Base-by-base conservation (phyloP, 768 basidiomycete species). In the Epithele typhae region DNA sequence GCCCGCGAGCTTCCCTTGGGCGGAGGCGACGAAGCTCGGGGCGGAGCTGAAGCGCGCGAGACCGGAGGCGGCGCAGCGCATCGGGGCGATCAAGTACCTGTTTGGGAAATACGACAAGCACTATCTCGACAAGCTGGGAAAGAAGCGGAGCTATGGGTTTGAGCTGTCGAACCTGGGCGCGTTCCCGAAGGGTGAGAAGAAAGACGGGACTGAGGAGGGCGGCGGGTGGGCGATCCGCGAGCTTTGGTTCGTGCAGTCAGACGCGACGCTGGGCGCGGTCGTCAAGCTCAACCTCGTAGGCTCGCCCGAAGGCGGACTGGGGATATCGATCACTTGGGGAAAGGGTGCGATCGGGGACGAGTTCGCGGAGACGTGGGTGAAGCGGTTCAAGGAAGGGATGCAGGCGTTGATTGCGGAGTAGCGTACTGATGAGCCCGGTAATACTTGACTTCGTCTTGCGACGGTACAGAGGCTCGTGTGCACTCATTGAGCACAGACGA, bases 161-260 rank as follows among this genome's bases (percentile, higher is more conserved):
- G 67, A 68, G 52, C 38, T 73, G n/a, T 73, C 71, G 21, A 74
- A 74, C 51, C 42, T 68, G 14, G 71, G 71, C 12, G 54, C 50
- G 4, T 65, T 69, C 45, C 51, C 50, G 47, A 21, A 36, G 34
- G 5, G 25, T 10, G n/a, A 33, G 5, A 17, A 25, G 12, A 22
- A 15, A 5, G 17, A 19, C 17, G 27, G 27, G 27, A 30, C 27
- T 7, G 27, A 30, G 14, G 30, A 30, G 11, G 32, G 10, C 5
- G 37, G 30, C n/a, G 27, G 27, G 14, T 63, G 61, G 61, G 43
- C 8, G 23, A 56, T 58, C 18, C 43, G 35, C 11, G 38, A 49
- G 14, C 49, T 56, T 24, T 45, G 40, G 9, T 60, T 62, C 37
- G 43, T 48, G 18, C 50, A 51, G 30, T 40, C 45, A 3, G 25